Base-by-base conservation (phyloP, 169 alveolate species). In the Besnoitia besnoiti region DNA sequence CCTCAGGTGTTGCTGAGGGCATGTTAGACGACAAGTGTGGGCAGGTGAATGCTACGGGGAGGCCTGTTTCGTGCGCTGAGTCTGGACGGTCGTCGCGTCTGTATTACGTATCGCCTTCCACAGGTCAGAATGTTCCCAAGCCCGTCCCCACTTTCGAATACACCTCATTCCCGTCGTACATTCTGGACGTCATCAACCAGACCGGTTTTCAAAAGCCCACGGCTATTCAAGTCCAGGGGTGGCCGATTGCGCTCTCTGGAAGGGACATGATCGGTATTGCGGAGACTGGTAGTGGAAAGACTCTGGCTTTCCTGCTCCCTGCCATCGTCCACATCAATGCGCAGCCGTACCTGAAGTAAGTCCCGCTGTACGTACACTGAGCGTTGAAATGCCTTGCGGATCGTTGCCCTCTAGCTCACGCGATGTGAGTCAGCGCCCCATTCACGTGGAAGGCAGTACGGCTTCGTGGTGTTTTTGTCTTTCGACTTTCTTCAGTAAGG, bases 231-330 rank as follows among this genome's bases (percentile, higher is more conserved):
- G 96, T 98, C 80, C 98, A 98, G 93, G 98, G 99, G 46, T 98
- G 99, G 99, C 99, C 99, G 14, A 94, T 95, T 27, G 97, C 97
- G 33, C 92, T 96, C 7, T 89, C 97, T 35, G 99, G 99, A 46
- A 96, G 98, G 77, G 99, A 98, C 92, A 95, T 98, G 94, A 97
- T 98, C 50, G 99, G 99, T 37, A 98, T 98, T 75, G 98, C 99
- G 10, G 98, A 98, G 93, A 98, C 99, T 4, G 99, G 99, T 19
- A 96, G 99, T 82, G 99, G 99, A 27, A 98, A 98, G 95, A 98
- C 99, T 40, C 89, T 98, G 89, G 98, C 99, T 39, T 98, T 96
- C 93, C 93, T 98, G 93, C 94, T 98, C 21, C 99, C 99, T 8
- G 97, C 98, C 75, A 91, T 98, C 39, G 97, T 97, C 76, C 99